Conservation (phyloP, 345 rosid genomes). For the Limnanthes douglasii region DNA sequence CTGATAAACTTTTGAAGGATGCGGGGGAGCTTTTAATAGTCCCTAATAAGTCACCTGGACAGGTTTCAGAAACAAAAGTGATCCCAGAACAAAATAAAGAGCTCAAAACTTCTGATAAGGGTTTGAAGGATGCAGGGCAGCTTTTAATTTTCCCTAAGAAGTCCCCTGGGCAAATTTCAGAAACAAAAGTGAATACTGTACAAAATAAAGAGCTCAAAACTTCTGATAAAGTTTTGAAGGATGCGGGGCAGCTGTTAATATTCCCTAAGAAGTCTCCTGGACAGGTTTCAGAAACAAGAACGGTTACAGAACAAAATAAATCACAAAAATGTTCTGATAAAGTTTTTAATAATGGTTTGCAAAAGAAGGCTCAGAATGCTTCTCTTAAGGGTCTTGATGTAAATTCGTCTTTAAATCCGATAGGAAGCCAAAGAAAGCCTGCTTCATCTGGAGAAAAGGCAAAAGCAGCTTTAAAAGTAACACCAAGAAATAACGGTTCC, state of each 20-base stretch:
- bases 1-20: constrained; percentile 24
- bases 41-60: constrained; percentile 28
- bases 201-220: constrained; percentile 26
- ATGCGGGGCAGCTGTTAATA: constrained; percentile 18
- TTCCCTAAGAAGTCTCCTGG: constrained; percentile 48
- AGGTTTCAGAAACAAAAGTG: constrained; percentile 10
- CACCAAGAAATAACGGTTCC: constrained; percentile 17
- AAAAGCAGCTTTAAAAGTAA: constrained; percentile 32
- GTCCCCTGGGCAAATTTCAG: constrained; percentile 25
- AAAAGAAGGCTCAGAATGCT: constrained; percentile 29
- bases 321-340: constrained; percentile 19
- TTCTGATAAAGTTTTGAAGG: constrained; percentile 22
- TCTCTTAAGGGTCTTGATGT: constrained; percentile 20
- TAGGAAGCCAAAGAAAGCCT: constrained; percentile 27
- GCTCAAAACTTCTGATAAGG: too few species aligned
- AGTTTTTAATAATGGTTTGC: constrained; percentile 19
- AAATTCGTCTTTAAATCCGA: constrained; percentile 28
- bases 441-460: constrained; percentile 33
- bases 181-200: constrained; percentile 19
- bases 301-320: constrained; percentile 26
- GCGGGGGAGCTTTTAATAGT: constrained; percentile 16
- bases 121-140: constrained; percentile 18
- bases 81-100: constrained; percentile 23
- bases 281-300: constrained; percentile 13
- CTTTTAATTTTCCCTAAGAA: constrained; percentile 30